phyloP scores from a whole-genome alignment of 176 grass and related monocot species.

The Luzula sylvatica region DNA sequence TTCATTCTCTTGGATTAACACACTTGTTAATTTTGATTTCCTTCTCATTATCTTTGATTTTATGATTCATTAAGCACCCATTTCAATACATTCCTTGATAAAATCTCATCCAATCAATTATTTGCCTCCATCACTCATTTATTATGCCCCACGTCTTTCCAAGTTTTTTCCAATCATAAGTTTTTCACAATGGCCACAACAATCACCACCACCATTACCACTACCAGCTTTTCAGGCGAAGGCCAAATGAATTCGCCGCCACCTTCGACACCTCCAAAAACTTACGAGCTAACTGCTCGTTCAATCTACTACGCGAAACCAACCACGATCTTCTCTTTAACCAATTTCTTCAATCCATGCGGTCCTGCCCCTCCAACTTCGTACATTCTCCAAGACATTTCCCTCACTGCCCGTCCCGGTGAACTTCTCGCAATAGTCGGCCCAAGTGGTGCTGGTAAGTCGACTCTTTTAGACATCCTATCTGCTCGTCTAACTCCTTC shows the following conservation, averaged over 20 bases:
- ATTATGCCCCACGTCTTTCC: background rate
- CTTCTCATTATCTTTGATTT: too few species aligned
- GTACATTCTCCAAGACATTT: slow-evolving; percentile 85
- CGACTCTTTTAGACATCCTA: slow-evolving; percentile 86
- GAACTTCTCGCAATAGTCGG: slow-evolving; percentile 87
- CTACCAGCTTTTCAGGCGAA: slow-evolving; percentile 25
- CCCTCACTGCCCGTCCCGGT: slow-evolving; percentile 50
- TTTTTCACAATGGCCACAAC: slow-evolving; percentile 21
- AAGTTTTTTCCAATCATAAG: background rate
- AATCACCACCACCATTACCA: slow-evolving; percentile 24
- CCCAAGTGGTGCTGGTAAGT: slow-evolving; percentile 87
- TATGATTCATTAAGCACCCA: too few species aligned
- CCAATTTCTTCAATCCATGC: slow-evolving; percentile 35
- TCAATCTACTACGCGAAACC: slow-evolving; percentile 85
- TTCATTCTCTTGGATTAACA: too few species aligned
- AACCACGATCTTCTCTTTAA: slow-evolving; percentile 16
- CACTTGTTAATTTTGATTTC: too few species aligned
- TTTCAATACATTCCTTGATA: too few species aligned
- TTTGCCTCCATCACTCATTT: slow-evolving; percentile 15
- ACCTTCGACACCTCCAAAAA: slow-evolving; percentile 4
- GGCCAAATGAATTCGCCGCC: background rate
- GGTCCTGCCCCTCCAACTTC: slow-evolving; percentile 18
- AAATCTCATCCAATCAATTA: background rate
- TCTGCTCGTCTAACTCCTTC: slow-evolving; percentile 56
- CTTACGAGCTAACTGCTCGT: slow-evolving; percentile 57